Conservation (phyloP, 1,139 yeast species). For the Saccharomyces pastorianus region DNA sequence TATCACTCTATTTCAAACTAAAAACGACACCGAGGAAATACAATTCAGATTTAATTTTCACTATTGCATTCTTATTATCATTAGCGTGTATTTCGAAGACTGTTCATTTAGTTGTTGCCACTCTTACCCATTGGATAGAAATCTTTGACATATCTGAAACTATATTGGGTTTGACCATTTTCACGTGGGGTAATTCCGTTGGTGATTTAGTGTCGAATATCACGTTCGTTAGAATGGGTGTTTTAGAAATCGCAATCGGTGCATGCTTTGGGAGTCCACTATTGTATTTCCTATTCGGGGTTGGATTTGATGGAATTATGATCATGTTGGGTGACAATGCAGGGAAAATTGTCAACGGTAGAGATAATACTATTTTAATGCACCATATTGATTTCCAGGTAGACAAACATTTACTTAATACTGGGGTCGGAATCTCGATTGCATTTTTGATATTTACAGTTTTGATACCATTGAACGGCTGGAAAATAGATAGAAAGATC, state of each 20-base stretch:
- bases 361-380: constrained; percentile 1
- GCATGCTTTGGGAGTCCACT: constrained; percentile 95
- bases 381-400: constrained; percentile 34
- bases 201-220: constrained; percentile 84
- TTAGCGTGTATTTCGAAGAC: constrained; percentile 67
- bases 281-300: constrained; percentile 51
- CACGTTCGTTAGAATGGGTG: constrained; percentile 78
- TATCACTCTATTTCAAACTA: not conserved
- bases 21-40: constrained; percentile 8
- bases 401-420: constrained; percentile 42
- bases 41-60: constrained; percentile 35
- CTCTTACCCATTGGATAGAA: constrained; percentile 56
- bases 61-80: constrained; percentile 59
- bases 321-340: constrained; percentile 29
- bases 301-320: constrained; percentile 59
- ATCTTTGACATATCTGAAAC: constrained; percentile 66
- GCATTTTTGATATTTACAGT: constrained; percentile 47
- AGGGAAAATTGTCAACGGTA: constrained; percentile 1
- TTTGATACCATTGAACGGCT: constrained; percentile 52
- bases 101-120: constrained; percentile 68
- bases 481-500: constrained; percentile 55
- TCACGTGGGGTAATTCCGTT: constrained; percentile 84
- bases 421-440: constrained; percentile 44
- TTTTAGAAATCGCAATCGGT: constrained; percentile 88
- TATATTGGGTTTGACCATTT: constrained; percentile 71